Conservation (phyloP, 768 basidiomycete genomes). For the Pleurotus eryngii region DNA sequence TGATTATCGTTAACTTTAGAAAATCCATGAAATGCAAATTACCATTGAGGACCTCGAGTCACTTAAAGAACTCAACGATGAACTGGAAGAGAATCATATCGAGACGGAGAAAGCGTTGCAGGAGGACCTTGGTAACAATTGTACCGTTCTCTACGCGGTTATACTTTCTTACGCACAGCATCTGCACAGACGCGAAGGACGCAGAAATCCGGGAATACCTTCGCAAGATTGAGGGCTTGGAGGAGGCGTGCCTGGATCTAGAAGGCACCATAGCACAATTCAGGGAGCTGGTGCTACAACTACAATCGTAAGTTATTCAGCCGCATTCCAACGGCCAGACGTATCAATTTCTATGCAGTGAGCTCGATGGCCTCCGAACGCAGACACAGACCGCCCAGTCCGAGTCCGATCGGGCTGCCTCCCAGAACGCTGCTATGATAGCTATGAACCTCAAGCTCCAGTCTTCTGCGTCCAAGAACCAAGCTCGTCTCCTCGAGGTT, state of each 20-base stretch:
- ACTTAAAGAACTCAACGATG: constrained; percentile 93
- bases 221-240: constrained; percentile 62
- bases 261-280: constrained; percentile 90
- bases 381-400: constrained; percentile 83
- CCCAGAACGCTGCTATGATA: constrained; percentile 91
- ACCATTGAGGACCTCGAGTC: constrained; percentile 96
- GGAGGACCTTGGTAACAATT: constrained; percentile 74
- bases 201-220: constrained; percentile 62
- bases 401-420: constrained; percentile 79
- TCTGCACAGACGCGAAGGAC: constrained; percentile 61
- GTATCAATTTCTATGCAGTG: constrained; percentile 42
- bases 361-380: constrained; percentile 78
- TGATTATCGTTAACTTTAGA: constrained; percentile 41
- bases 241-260: constrained; percentile 80
- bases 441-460: constrained; percentile 94
- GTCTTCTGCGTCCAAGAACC: constrained; percentile 86
- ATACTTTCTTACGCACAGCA: background rate
- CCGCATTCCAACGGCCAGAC: background rate
- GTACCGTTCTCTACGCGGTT: background rate
- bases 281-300: constrained; percentile 81
- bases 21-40: constrained; percentile 96
- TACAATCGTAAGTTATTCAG: constrained; percentile 64
- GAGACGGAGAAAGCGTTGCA: constrained; percentile 91
- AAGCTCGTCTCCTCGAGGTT: constrained; percentile 84
- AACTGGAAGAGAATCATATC: constrained; percentile 93